Evolutionary conservation across 2,329 filamentous ascomycete species (phyloP).

Genomic region (Ascochyta lentis): DNA sequence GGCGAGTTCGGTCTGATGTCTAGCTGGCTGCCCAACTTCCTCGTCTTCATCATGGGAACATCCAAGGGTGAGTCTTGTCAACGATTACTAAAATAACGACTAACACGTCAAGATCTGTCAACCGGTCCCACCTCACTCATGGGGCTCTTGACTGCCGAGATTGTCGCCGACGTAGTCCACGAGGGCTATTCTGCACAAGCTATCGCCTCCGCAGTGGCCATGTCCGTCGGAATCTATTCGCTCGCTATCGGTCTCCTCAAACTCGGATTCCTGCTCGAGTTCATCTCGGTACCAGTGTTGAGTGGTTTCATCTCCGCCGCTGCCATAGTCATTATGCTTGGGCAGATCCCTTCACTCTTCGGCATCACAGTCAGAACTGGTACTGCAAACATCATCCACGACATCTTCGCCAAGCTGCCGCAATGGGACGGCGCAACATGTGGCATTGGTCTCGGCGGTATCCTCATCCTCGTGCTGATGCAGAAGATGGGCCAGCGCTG

Average conservation of each 20-base stretch:
- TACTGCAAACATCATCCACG: slow-evolving; percentile 64
- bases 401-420: slow-evolving; percentile 64
- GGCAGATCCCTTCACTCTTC: slow-evolving; percentile 68
- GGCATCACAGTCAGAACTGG: slow-evolving; percentile 61
- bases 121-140: slow-evolving; percentile 70
- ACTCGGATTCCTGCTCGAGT: slow-evolving; percentile 70
- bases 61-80: slow-evolving; percentile 31
- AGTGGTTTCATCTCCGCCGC: slow-evolving; percentile 71
- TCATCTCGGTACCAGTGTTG: slow-evolving; percentile 69
- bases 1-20: slow-evolving; percentile 83
- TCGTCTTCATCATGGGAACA: slow-evolving; percentile 97
- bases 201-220: slow-evolving; percentile 67
- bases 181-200: slow-evolving; percentile 60
- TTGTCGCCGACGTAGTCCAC: slow-evolving; percentile 60
- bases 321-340: slow-evolving; percentile 69
- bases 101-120: slow-evolving; percentile 64
- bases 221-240: slow-evolving; percentile 68
- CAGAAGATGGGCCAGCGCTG: slow-evolving; percentile 66
- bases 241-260: slow-evolving; percentile 67
- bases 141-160: slow-evolving; percentile 67
- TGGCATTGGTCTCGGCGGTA: slow-evolving; percentile 64
- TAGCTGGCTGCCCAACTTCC: slow-evolving; percentile 93
- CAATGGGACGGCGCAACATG: slow-evolving; percentile 65
- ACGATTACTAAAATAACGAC: slow-evolving; percentile 38
- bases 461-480: slow-evolving; percentile 63